A percentile compares a stretch with the other conserved stretches of the same genome.
Evolutionary conservation across 2,329 filamentous ascomycete species (phyloP).

Genomic region (Phyllosticta citrichinensis): DNA sequence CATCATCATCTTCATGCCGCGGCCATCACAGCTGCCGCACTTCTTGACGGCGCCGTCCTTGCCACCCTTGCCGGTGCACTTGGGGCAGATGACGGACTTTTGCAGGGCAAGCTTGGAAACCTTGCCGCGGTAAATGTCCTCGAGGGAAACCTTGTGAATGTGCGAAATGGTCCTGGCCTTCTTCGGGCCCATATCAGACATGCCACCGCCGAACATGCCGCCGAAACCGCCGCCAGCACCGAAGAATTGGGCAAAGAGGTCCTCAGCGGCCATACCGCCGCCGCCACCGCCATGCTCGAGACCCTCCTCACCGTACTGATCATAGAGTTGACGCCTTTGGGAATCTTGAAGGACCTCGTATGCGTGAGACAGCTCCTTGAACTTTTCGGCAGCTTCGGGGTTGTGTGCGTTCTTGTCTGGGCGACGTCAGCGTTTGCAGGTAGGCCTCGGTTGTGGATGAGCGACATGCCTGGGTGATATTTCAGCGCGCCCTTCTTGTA

Average conservation of each 20-base stretch:
- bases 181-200: constrained; percentile 71
- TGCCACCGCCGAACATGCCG: constrained; percentile 57
- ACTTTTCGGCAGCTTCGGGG: constrained; percentile 88
- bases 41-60: constrained; percentile 97
- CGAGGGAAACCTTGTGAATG: constrained; percentile 94
- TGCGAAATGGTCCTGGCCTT: constrained; percentile 96
- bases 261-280: constrained; percentile 87
- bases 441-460: constrained; percentile 12
- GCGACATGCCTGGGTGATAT: constrained; percentile 64
- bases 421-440: constrained; percentile 13
- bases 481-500: constrained; percentile 79
- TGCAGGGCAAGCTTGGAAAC: constrained; percentile 94
- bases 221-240: constrained; percentile 64
- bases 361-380: constrained; percentile 93
- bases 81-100: constrained; percentile 92
- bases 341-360: constrained; percentile 91
- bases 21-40: constrained; percentile 81
- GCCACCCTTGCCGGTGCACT: constrained; percentile 87
- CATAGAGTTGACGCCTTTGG: constrained; percentile 86
- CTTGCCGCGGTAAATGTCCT: constrained; percentile 97
- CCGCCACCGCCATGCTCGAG: constrained; percentile 71
- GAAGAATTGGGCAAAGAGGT: constrained; percentile 96
- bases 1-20: constrained; percentile 99
- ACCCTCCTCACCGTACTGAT: constrained; percentile 95
- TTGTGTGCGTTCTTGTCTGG: constrained; percentile 94